phyloP scores from a whole-genome alignment of 306 rosid genomes.

The Dryas drummondii region DNA sequence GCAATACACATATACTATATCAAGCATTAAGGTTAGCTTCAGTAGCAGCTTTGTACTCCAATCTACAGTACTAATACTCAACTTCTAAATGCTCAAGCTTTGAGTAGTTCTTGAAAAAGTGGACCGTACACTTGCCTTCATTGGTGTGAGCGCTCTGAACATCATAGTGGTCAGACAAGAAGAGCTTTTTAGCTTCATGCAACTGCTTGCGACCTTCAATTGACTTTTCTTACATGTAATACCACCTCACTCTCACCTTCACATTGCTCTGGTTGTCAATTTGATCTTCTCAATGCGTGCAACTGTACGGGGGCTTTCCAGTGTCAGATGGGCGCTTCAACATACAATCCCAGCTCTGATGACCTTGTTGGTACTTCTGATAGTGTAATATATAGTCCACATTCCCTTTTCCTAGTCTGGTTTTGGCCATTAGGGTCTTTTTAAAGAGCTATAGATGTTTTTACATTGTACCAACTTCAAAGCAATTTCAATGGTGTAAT shows the following conservation, averaged over 20 bases:
- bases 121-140: conserved; percentile 48
- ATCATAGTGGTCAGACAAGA: too few relatives aligned
- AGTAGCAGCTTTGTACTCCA: conserved; percentile 86
- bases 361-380: conserved; percentile 83
- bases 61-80: conserved; percentile 81
- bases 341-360: conserved; percentile 84
- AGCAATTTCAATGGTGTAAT: conserved; percentile 18
- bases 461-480: conserved; percentile 29
- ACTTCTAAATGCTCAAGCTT: conserved; percentile 78
- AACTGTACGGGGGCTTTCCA: not conserved
- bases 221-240: too few relatives aligned
- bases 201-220: too few relatives aligned
- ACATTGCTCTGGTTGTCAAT: too few relatives aligned
- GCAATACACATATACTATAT: conserved; percentile 95
- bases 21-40: conserved; percentile 68
- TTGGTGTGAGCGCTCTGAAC: too few relatives aligned
- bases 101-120: conserved; percentile 76
- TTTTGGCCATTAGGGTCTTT: conserved; percentile 67
- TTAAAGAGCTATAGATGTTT: not conserved
- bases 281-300: too few relatives aligned
- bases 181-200: too few relatives aligned
- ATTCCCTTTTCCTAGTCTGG: conserved; percentile 63
- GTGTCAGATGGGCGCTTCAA: conserved; percentile 82
- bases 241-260: too few relatives aligned
- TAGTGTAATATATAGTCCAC: conserved; percentile 59